Evolutionary conservation across 2,329 filamentous ascomycete species (phyloP), one percentile per base, ranked within the genome.

Genomic region (Fusarium cicatricum): DNA sequence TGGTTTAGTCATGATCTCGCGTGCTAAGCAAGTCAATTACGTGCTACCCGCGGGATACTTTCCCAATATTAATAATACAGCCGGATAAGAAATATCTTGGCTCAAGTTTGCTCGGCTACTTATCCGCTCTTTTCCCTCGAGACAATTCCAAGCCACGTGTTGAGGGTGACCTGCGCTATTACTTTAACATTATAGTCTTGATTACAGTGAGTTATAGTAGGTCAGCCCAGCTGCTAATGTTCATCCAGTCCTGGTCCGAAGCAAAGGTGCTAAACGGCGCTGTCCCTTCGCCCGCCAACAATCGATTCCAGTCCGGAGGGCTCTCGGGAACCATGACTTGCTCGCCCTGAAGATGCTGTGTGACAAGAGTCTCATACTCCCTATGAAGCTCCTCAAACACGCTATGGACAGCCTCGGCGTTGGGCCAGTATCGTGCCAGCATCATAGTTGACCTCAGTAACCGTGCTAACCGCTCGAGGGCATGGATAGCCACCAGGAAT

Each of bases 221-320:
- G 5, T 67, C 65, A 1, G 65, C 60, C 65, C 65, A 68, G 29
- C 66, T 67, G 12, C 52, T 62, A 2, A 68, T 68, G 3, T 68
- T 68, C 56, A 68, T 62, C 65, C 65, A 68, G 10, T 58, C 65
- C 31, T 68, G 65, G 11, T 68, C 65, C 1, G 65, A 53, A 2
- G 53, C 45, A 23, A 68, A 64, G 0, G 43, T 61, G 1, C 41
- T 55, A 1, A 68, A 60, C 9, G 60, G 55, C 3, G 64, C 65
- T 0, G 58, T 16, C 1, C 55, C 50, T 12, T 68, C 65, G 0
- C 65, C 65, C 1, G 53, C 65, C 3, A 68, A 51, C 7, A 68
- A 21, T 16, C 65, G 47, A 2, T 68, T 68, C 65, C 65, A 68
- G 11, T 68, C 65, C 0, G 65, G 65, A 0, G 65, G 64, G 7